Evolutionary conservation across 768 basidiomycete genomes (phyloP), one percentile per base, ranked within the genome.

Genomic region (Mycena albidolilacea): DNA sequence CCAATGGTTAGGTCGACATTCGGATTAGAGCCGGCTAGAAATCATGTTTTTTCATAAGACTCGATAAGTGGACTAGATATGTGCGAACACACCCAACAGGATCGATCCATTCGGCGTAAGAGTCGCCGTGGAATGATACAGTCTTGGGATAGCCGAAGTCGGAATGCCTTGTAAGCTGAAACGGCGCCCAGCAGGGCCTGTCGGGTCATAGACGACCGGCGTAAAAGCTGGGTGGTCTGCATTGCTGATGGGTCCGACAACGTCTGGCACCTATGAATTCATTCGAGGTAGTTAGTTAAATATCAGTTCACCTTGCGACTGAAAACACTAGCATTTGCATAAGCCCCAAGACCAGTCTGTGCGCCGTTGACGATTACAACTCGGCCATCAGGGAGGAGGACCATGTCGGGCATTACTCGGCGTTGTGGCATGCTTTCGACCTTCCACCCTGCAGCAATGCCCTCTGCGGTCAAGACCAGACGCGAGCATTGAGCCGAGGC

Each of bases 61-160:
- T 38, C 38, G 41, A 59, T 57, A 21, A n/a, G 50, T 23, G 35
- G 38, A 70, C 23, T 44, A 54, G 21, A 50, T 54, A 41, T 38
- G 55, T 65, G 48, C 57, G 44, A 44, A 10, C 21, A 54, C 43
- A 65, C 54, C 41, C 85, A 69, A 57, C 59, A 55, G 21, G 57
- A 62, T 52, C 80, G 70, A 86, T 76, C 89, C 89, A 72, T 87
- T 87, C 23, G 88, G 87, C 17, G 90, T 86, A 74, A 91, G 82
- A 44, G 87, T 89, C 14, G 87, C 89, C 7, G 85, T 84, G 2
- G 90, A 91, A 80, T 92, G 91, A 82, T 92, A 92, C 81, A 92
- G 62, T 15, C 91, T 82, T 62, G 90, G 85, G 72, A 91, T 85
- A 52, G 80, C 71, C 2, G 83, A 82, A 12, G 82, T 80, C 30